Evolutionary conservation across 2,329 filamentous ascomycete genomes (phyloP).

Genomic region (Aspergillus alliaceus): DNA sequence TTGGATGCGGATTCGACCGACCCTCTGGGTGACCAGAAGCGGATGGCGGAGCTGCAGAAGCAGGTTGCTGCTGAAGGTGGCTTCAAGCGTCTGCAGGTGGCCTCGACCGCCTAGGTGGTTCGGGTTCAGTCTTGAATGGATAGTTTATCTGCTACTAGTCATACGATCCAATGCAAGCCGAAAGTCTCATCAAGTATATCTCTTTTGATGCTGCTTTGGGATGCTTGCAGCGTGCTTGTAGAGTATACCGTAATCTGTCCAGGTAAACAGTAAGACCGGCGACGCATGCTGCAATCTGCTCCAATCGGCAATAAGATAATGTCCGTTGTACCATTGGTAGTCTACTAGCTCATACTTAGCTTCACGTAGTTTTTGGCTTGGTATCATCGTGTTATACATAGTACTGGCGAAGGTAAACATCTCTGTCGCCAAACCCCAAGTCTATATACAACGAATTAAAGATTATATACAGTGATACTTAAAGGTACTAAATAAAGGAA

Average conservation of each 20-base stretch:
- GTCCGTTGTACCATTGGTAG: no score
- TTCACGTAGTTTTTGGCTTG: no score
- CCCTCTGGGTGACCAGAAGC: constrained; percentile 71
- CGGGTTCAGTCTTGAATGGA: neutral
- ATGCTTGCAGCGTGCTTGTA: neutral
- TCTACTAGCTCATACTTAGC: no score
- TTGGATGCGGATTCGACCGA: constrained; percentile 66
- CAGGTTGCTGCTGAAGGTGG: constrained; percentile 65
- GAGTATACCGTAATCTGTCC: neutral
- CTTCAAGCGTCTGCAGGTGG: constrained; percentile 44
- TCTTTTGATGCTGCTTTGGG: neutral
- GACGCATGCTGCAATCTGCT: no score
- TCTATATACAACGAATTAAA: no score
- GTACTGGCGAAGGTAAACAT: no score
- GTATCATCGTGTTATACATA: no score
- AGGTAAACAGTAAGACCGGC: no score
- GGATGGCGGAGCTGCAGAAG: constrained; percentile 69
- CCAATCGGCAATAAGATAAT: no score
- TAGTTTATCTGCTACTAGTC: neutral
- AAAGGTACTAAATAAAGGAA: no score
- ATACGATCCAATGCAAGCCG: neutral
- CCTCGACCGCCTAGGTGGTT: constrained; percentile 23
- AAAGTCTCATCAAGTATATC: neutral
- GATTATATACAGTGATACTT: no score
- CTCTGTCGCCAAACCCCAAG: no score